Evolutionary conservation across 1,139 yeast species (phyloP).

Genomic region (Lodderomyces beijingensis): DNA sequence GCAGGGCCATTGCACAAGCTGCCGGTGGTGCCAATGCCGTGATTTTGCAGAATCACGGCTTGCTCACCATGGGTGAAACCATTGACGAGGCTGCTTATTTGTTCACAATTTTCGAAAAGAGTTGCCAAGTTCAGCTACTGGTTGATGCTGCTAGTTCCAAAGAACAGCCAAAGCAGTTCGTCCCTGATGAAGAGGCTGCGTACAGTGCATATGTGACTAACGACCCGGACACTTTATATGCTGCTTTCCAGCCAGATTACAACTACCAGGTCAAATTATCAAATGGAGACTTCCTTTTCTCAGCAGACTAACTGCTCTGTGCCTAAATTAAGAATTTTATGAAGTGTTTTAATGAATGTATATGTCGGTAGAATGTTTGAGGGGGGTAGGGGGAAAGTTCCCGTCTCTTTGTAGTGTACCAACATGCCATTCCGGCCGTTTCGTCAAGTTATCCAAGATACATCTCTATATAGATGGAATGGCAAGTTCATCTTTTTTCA

Average conservation of each 20-base stretch:
- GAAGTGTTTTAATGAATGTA: neutral
- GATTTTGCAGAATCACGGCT: constrained; percentile 73
- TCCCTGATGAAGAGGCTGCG: constrained; percentile 59
- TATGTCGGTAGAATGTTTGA: too few relatives aligned
- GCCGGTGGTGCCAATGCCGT: constrained; percentile 61
- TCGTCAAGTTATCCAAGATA: too few relatives aligned
- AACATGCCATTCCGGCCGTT: too few relatives aligned
- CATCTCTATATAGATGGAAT: too few relatives aligned
- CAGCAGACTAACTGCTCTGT: too few relatives aligned
- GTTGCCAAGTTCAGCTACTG: constrained; percentile 66
- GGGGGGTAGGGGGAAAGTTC: too few relatives aligned
- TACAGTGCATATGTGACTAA: constrained; percentile 55
- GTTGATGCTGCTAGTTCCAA: constrained; percentile 27
- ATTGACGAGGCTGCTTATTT: constrained; percentile 80
- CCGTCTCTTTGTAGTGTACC: too few relatives aligned
- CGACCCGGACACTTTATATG: constrained; percentile 59
- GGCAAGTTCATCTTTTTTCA: too few relatives aligned
- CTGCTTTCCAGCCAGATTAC: constrained; percentile 59
- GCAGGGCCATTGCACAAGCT: constrained; percentile 59
- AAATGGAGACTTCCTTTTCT: constrained; percentile 8
- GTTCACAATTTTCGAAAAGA: constrained; percentile 61
- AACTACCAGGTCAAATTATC: constrained; percentile 16
- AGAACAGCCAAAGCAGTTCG: constrained; percentile 23
- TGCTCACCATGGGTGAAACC: constrained; percentile 67
- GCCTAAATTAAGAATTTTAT: too few relatives aligned